Evolutionary conservation across 371 early-diverging fungal species (phyloP), one percentile per base, ranked within the genome.

Genomic region (Encephalitozoon hellem): DNA sequence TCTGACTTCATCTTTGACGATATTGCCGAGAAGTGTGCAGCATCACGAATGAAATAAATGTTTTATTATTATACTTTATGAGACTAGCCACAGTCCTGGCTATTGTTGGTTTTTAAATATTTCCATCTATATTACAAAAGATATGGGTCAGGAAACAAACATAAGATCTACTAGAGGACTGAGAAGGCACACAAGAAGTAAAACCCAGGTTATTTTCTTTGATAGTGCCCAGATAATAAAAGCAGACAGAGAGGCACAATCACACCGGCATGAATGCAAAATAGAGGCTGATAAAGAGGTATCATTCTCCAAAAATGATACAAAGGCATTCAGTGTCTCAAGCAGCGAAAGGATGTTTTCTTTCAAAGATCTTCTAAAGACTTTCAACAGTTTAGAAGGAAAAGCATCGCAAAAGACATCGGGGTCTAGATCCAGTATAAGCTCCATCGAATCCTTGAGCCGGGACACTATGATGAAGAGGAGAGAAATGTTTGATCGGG

Each of bases 301-400:
- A 3, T 18, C 18, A 15, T 8, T 38, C 5, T 34, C 18, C 1
- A 12, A 1, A 34, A 38, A 5, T 6, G 15, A 9, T 30, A 2
- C 32, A 59, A 12, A 34, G 15, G 15, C 5, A 15, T 9, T 6
- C 1, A 21, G 15, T 59, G 34, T 34, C 11, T n/a, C 12, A 6
- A 59, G 1, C 1, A 12, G 4, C 12, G 59, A 34, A 34, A 59
- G 59, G 34, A 59, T 59, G 65, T 54, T 54, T 51, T 45, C 68
- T 21, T 45, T 75, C 70, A 38, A 72, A 47, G 43, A 68, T 74
- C 43, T 74, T 69, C 34, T 78, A 28, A 25, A 81, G 32, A 28
- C 68, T 66, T 52, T 78, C 63, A 21, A 68, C 73, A 30, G 41
- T 49, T 15, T 74, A 59, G 52, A 73, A 38, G 25, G 54, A 26